phyloP scores from a whole-genome alignment of 2,329 filamentous ascomycete genomes.

The Penicillium occitanis region DNA sequence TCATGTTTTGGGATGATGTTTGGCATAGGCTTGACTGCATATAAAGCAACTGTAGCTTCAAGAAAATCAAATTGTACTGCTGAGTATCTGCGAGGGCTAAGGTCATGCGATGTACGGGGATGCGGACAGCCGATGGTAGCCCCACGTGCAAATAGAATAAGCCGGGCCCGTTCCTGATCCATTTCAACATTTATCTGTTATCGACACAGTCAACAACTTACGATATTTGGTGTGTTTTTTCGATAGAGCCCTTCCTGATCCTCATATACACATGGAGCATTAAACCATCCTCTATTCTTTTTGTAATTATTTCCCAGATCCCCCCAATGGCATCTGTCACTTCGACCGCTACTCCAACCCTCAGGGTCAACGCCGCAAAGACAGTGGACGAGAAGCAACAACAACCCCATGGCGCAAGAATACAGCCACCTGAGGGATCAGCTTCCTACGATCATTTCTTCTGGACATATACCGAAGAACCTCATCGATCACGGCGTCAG shows the following conservation, averaged over 20 bases:
- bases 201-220: background rate
- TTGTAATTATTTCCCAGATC: background rate
- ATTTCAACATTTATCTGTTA: conserved; percentile 9
- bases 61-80: conserved; percentile 8
- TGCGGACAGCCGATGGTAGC: conserved; percentile 25
- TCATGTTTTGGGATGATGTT: conserved; percentile 12
- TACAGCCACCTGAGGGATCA: conserved; percentile 34
- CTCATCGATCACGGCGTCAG: conserved; percentile 82
- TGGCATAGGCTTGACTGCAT: conserved; percentile 10
- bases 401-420: conserved; percentile 27
- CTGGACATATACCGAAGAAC: conserved; percentile 99
- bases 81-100: background rate
- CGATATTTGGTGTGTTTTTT: background rate
- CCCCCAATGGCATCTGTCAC: conserved; percentile 32
- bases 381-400: conserved; percentile 20
- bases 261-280: background rate
- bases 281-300: no score
- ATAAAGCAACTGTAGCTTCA: conserved; percentile 4
- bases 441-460: conserved; percentile 68
- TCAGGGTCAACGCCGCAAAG: conserved; percentile 30
- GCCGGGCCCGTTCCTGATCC: conserved; percentile 27
- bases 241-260: background rate
- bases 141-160: conserved; percentile 39
- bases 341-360: conserved; percentile 34
- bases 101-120: background rate